Conservation (phyloP, 768 basidiomycete genomes). For the Cystofilobasidium macerans region DNA sequence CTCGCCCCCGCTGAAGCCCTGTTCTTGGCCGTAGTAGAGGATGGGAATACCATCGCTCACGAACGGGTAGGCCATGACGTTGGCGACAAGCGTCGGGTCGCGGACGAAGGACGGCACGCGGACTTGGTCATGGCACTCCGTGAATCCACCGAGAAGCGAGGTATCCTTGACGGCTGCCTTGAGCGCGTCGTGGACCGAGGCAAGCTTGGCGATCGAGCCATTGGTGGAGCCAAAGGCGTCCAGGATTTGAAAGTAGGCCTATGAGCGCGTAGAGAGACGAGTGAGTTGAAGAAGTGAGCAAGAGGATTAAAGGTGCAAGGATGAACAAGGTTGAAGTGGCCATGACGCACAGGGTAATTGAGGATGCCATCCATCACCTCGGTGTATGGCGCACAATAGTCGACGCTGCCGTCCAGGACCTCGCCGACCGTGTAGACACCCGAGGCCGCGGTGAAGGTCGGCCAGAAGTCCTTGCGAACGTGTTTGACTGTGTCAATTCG, state of each 20-base stretch:
- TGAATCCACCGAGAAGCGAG: constrained; percentile 23
- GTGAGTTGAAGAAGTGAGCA: no score
- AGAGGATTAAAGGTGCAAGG: no score
- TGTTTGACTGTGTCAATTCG: constrained; percentile 62
- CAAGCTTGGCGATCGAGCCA: constrained; percentile 7
- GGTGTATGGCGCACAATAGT: constrained; percentile 20
- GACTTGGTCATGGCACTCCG: constrained; percentile 20
- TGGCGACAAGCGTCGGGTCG: constrained; percentile 37
- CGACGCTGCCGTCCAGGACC: constrained; percentile 41
- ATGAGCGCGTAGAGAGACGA: no score
- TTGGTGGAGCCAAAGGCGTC: constrained; percentile 8
- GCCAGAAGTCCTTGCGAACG: constrained; percentile 66
- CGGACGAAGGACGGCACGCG: constrained; percentile 6
- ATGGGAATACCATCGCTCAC: constrained; percentile 75
- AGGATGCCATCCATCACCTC: constrained; percentile 15
- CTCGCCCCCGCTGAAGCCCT: constrained; percentile 25
- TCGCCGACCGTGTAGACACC: constrained; percentile 81
- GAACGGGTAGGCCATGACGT: constrained; percentile 63
- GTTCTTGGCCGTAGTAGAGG: constrained; percentile 55
- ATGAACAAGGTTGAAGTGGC: no score
- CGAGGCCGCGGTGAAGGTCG: constrained; percentile 55
- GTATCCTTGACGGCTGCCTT: constrained; percentile 19
- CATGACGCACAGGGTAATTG: constrained; percentile 24
- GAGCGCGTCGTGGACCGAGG: constrained; percentile 5
- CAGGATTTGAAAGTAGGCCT: constrained; percentile 18